A percentile compares a stretch with the other conserved stretches of the same genome.
phyloP scores from a whole-genome alignment of 2,329 filamentous ascomycete genomes.

The Parastagonospora nodorum region DNA sequence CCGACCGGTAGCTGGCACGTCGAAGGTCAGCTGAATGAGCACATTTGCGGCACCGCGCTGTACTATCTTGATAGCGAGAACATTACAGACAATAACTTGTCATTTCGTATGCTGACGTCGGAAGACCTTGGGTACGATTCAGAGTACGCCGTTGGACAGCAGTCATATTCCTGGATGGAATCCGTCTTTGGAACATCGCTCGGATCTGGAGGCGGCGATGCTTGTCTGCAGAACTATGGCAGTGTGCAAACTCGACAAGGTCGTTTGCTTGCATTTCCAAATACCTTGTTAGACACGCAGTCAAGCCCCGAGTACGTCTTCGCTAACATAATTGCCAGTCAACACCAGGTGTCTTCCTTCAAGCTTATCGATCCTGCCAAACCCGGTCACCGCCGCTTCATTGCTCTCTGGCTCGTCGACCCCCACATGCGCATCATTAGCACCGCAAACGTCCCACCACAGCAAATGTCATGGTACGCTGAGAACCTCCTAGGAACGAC shows the following conservation, averaged over 20 bases:
- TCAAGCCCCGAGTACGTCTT: neutral
- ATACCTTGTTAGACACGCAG: slow-evolving; percentile 28
- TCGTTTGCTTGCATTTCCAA: slow-evolving; percentile 63
- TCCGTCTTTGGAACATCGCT: slow-evolving; percentile 16
- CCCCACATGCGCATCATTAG: slow-evolving; percentile 58
- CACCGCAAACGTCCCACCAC: slow-evolving; percentile 58
- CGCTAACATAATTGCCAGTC: neutral
- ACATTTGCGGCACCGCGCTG: slow-evolving; percentile 66
- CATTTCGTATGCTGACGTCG: slow-evolving; percentile 26
- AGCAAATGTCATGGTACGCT: slow-evolving; percentile 54
- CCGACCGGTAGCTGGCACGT: slow-evolving; percentile 60
- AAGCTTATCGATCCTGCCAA: slow-evolving; percentile 54
- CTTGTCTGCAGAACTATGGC: slow-evolving; percentile 53
- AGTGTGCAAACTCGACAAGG: slow-evolving; percentile 53
- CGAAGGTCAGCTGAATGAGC: slow-evolving; percentile 61
- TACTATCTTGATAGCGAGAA: slow-evolving; percentile 68
- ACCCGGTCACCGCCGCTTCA: slow-evolving; percentile 61
- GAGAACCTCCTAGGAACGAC: slow-evolving; percentile 14
- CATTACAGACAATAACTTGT: slow-evolving; percentile 50
- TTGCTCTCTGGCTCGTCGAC: slow-evolving; percentile 65
- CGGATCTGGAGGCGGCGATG: neutral
- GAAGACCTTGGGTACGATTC: slow-evolving; percentile 3
- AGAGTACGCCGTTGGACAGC: slow-evolving; percentile 13
- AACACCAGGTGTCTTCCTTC: slow-evolving; percentile 48
- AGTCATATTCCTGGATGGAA: slow-evolving; percentile 19